phyloP scores from a whole-genome alignment of 1,139 yeast species.

The Scheffersomyces insectosa region DNA sequence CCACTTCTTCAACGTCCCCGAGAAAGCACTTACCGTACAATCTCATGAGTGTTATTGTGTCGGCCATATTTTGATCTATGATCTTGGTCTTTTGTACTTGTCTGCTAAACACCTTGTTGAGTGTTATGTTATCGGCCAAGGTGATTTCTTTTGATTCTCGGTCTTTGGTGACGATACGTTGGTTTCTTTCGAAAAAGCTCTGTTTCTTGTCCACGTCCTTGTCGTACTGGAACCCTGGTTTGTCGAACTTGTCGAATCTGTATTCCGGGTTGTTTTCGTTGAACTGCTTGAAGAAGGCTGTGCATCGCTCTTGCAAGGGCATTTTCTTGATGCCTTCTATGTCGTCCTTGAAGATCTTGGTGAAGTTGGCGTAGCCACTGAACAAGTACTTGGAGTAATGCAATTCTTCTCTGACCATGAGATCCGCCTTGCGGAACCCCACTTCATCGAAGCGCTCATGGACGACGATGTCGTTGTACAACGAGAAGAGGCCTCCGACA shows the following conservation, averaged over 20 bases:
- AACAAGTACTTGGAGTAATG: conserved; percentile 35
- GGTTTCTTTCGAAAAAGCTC: conserved; percentile 14
- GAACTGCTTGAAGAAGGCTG: conserved; percentile 27
- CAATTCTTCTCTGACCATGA: conserved; percentile 17
- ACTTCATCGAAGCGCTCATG: conserved; percentile 12
- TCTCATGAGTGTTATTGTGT: conserved; percentile 31
- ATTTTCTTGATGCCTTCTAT: conserved; percentile 12
- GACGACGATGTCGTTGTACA: conserved; percentile 2
- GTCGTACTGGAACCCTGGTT: conserved; percentile 21
- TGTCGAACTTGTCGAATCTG: conserved; percentile 18
- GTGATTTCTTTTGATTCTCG: conserved; percentile 8
- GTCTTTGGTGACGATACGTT: background rate
- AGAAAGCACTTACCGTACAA: conserved; percentile 41
- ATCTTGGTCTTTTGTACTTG: conserved; percentile 16
- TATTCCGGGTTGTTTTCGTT: conserved; percentile 24
- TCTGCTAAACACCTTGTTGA: conserved; percentile 18
- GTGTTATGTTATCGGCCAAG: conserved; percentile 18
- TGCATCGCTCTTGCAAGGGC: conserved; percentile 29
- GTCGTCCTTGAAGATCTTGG: conserved; percentile 11
- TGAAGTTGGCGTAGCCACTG: conserved; percentile 23
- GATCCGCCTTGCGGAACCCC: conserved; percentile 16
- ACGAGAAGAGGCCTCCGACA: no score
- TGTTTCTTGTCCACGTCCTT: conserved; percentile 29
- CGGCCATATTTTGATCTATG: conserved; percentile 38
- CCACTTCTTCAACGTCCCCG: conserved; percentile 7